Evolutionary conservation across 2,329 filamentous ascomycete genomes (phyloP).

Genomic region (Cucurbitaria berberidis): DNA sequence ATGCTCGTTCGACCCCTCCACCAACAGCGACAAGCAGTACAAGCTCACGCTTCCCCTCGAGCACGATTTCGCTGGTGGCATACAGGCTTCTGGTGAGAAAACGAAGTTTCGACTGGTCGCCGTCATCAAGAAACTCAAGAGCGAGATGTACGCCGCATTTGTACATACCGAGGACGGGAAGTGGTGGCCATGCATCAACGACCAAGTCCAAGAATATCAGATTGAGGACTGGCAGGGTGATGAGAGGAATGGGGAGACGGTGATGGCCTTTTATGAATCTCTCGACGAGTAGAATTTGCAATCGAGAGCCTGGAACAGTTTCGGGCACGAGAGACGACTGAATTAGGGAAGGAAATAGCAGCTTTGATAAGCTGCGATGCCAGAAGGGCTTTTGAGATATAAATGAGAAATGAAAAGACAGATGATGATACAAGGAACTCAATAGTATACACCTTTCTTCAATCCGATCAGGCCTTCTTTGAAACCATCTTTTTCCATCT

Average conservation of each 20-base stretch:
- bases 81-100: neutral
- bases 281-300: neutral
- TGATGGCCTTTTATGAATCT: constrained; percentile 4
- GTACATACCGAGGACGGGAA: constrained; percentile 4
- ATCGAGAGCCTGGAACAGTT: neutral
- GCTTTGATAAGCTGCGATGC: neutral
- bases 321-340: neutral
- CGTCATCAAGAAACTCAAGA: constrained; percentile 6
- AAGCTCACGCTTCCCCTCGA: constrained; percentile 1
- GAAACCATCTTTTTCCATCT: constrained; percentile 37
- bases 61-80: neutral
- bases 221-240: constrained; percentile 6
- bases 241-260: constrained; percentile 1
- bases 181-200: neutral
- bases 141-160: constrained; percentile 1
- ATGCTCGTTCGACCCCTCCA: neutral
- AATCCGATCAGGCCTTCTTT: constrained; percentile 41
- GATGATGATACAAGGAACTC: constrained; percentile 2
- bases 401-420: neutral
- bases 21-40: neutral
- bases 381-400: neutral
- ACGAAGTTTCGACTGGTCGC: constrained; percentile 3
- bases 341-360: neutral
- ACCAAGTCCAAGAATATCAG: neutral
- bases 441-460: constrained; percentile 40